Base-by-base conservation (phyloP, 23 red algal genomes). In the Gracilaria gracilis region DNA sequence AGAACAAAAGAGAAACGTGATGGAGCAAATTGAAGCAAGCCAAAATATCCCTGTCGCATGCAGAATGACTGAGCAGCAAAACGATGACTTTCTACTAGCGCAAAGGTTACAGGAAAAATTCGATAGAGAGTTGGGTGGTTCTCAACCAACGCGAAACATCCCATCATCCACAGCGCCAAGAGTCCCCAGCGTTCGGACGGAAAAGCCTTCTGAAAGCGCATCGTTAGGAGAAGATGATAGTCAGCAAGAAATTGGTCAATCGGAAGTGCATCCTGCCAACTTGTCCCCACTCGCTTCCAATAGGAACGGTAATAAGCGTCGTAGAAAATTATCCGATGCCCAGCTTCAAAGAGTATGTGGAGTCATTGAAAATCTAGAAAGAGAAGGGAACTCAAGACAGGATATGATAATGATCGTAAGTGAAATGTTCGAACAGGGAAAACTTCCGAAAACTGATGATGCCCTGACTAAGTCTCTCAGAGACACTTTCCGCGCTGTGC, bases 341-440 rank as follows among this genome's bases (percentile, higher is more conserved):
- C 71, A 67, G 36, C 38, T 79, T 4, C 28, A 90, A 29, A 77
- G 87, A 50, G 75, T 72, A 57, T 53, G 57, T 27, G 0, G 9
- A 12, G 87, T 79, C n/a, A 51, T 79, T 42, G 76, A 90, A 47
- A 27, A 74, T 4, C 47, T 61, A 33, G 76, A 80, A 62, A 57
- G 20, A 21, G 84, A 87, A 2, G 84, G 84, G 66, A 12, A 67
- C 8, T 62, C 33, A 19, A 46, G 23, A 28, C 74, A 75, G 40
- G 87, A 90, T 25, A 24, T 80, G 50, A 61, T 49, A 42, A 57
- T 90, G 87, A 51, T 76, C 37, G 49, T 49, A 12, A 28, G 58
- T 64, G 87, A 67, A 67, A 67, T 90, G 51, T 67, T 81, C 36
- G 75, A 44, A 4, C 27, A n/a, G 50, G 87, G 75, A 64, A 57